Evolutionary conservation across 2,329 filamentous ascomycete species (phyloP).

Genomic region (Talaromyces sp.): DNA sequence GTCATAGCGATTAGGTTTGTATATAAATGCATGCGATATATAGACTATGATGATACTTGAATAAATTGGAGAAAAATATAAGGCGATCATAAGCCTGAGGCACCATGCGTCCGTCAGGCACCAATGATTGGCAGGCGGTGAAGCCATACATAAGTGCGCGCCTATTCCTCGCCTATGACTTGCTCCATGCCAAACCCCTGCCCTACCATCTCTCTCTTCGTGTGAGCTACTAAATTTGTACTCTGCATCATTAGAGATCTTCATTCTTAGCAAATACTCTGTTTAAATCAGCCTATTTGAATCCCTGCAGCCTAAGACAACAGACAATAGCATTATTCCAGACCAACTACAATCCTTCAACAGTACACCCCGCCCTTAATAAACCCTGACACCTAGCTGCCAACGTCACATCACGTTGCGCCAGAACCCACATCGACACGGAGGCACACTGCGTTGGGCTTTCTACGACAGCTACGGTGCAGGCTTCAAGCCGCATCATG

Average conservation of each 20-base stretch:
- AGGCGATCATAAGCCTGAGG: slow-evolving; percentile 7
- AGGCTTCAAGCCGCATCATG: slow-evolving; percentile 13
- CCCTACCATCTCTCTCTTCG: not conserved
- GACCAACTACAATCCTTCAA: not conserved
- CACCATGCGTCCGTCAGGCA: slow-evolving; percentile 8
- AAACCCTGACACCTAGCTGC: slow-evolving; percentile 2
- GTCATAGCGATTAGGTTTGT: not conserved
- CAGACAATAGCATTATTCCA: not conserved
- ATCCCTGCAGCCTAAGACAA: not conserved
- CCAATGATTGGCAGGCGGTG: slow-evolving; percentile 15
- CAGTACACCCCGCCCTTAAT: slow-evolving; percentile 7
- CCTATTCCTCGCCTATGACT: slow-evolving; percentile 6
- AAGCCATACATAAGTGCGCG: slow-evolving; percentile 11
- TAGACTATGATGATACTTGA: not conserved
- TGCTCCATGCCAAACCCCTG: not conserved
- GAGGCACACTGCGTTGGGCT: not conserved
- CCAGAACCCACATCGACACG: slow-evolving; percentile 9
- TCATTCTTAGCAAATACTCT: not conserved
- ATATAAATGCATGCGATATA: not conserved
- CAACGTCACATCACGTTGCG: slow-evolving; percentile 17
- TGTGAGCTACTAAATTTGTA: not conserved
- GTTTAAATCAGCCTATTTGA: not conserved
- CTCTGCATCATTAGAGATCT: not conserved
- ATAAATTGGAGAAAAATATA: not conserved
- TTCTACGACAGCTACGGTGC: not conserved